A percentile compares a stretch with the other conserved stretches of the same genome.
Evolutionary conservation across 257 asterid genomes (phyloP).

Genomic region (Catharanthus roseus): DNA sequence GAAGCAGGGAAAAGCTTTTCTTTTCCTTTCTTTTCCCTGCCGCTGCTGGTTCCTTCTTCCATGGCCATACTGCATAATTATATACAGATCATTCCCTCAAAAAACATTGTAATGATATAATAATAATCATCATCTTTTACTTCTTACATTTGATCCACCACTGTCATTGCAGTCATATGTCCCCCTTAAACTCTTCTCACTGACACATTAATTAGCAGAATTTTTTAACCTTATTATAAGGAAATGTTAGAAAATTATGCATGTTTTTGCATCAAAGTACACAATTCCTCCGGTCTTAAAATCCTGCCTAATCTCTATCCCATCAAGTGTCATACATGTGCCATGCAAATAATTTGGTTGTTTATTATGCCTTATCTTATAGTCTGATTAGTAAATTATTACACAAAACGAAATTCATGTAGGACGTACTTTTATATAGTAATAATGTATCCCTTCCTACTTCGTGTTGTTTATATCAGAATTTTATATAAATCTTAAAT

Average conservation of each 20-base stretch:
- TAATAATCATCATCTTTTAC: slow-evolving; percentile 71
- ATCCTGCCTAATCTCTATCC: slow-evolving; percentile 18
- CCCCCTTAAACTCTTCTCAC: slow-evolving; percentile 25
- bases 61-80: slow-evolving; percentile 46
- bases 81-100: slow-evolving; percentile 48
- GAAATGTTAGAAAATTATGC: slow-evolving; percentile 10
- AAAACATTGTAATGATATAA: slow-evolving; percentile 63
- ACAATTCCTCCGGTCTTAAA: slow-evolving; percentile 26
- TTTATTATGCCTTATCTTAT: no score
- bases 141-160: slow-evolving; percentile 32
- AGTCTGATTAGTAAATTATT: no score
- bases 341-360: slow-evolving; percentile 27
- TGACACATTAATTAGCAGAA: slow-evolving; percentile 1
- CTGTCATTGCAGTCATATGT: slow-evolving; percentile 67
- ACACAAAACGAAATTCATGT: no score
- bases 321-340: slow-evolving; percentile 25
- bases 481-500: no score
- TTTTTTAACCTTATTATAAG: no score
- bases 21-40: slow-evolving; percentile 1
- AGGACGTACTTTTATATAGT: no score
- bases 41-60: slow-evolving; percentile 47
- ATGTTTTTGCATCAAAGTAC: slow-evolving; percentile 46
- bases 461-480: no score
- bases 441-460: no score
- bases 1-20: slow-evolving; percentile 30